Conservation (phyloP, 192 early-diverging fungal genomes). For the Backusella westeae region DNA sequence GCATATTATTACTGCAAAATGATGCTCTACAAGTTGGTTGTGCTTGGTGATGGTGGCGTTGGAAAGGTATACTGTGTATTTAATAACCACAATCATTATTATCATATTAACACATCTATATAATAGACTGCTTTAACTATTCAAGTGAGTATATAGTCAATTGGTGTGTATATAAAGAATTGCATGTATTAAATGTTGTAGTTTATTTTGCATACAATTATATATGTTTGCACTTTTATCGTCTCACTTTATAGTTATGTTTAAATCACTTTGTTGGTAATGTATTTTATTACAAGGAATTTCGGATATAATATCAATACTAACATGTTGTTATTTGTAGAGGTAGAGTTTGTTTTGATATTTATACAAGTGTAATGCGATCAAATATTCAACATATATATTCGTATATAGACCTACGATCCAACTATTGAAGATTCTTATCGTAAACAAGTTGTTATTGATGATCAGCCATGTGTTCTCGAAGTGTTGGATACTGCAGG, state of each 20-base stretch:
- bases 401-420: conserved; percentile 74
- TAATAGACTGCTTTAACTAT: conserved; percentile 39
- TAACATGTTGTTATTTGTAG: not conserved
- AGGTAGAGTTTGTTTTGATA: not conserved
- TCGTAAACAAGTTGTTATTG: conserved; percentile 95
- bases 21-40: conserved; percentile 96
- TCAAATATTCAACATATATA: conserved; percentile 3
- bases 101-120: not conserved
- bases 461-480: conserved; percentile 93
- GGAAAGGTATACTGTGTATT: conserved; percentile 22
- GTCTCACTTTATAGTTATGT: conserved; percentile 30
- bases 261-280: conserved; percentile 45
- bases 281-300: not conserved
- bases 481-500: conserved; percentile 98
- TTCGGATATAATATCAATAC: not conserved
- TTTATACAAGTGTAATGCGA: not conserved
- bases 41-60: conserved; percentile 91
- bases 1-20: conserved; percentile 39
- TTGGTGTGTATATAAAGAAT: not conserved
- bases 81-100: not conserved
- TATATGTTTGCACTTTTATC: not conserved
- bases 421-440: conserved; percentile 99
- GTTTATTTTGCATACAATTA: not conserved
- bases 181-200: not conserved
- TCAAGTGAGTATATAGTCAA: conserved; percentile 22